Base-by-base conservation (phyloP, 2,329 filamentous ascomycete genomes). In the Xylaria sp. region DNA sequence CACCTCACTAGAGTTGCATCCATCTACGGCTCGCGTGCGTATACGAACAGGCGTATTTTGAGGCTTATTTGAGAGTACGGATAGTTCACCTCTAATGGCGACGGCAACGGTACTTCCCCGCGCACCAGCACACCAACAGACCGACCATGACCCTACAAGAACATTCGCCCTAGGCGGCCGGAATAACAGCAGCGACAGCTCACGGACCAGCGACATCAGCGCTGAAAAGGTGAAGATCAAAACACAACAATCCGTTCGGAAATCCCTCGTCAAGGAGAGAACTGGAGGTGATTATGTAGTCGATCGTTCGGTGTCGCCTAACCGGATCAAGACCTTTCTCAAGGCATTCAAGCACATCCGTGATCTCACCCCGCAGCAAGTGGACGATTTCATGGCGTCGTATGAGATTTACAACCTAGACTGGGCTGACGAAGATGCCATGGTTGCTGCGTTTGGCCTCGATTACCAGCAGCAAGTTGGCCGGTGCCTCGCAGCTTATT, bases 361-460 rank as follows among this genome's bases (percentile, higher is more conserved):
- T 67, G 79, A 83, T 71, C 77, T 87, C 60, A 83, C 80, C 0
- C 81, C 83, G 8, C 81, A 85, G 73, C 78, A 87, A 68, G 83
- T 87, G 3, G 83, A 86, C 63, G 84, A 85, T 69, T 87, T 84
- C 75, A 86, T 87, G 84, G 83, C 83, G 2, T 86, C 84, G 5
- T 87, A 87, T 68, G 80, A 85, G 73, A 86, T 87, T 72, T 86
- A 87, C 78, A 85, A 85, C 71, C 80, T 86, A 1, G 85, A 87
- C 76, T 87, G 85, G 85, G 83, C 80, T 18, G 78, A 86, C 68
- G 82, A 85, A 74, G 72, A 78, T 30, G 77, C 81, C 66, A 86
- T 87, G 83, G 72, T 83, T 18, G 78, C 79, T 23, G 79, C 79
- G 0, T 78, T 87, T 7, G 85, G 85, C 1, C 79, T 82, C 2